These are phyloP conservation scores for Trichodelitschia bisporula DNA, from an alignment of 495 filamentous ascomycete genomes.

Conservation along the genomic window DNA sequence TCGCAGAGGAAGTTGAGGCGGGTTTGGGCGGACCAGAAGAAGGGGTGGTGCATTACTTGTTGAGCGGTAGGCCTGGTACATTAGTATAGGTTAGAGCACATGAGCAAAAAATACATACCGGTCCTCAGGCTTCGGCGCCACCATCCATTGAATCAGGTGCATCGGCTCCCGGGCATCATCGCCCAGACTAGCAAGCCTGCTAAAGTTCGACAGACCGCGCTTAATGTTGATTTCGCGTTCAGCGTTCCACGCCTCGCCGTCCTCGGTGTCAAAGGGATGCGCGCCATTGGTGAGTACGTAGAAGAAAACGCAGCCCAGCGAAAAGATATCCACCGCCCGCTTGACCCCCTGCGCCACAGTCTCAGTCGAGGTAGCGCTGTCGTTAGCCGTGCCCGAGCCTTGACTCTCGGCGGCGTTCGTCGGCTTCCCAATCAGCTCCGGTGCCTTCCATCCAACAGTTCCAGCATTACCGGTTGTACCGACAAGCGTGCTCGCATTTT, in stretches of 20 bases:
- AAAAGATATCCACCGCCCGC: slow-evolving; percentile 89
- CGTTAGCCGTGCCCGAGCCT: slow-evolving; percentile 7
- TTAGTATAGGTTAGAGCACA: neutral
- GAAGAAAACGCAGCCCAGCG: slow-evolving; percentile 84
- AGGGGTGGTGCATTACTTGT: slow-evolving; percentile 71
- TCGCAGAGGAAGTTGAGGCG: slow-evolving; percentile 78
- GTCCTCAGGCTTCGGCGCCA: slow-evolving; percentile 41
- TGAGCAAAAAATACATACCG: neutral
- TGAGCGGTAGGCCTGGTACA: slow-evolving; percentile 30
- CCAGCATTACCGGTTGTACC: slow-evolving; percentile 86
- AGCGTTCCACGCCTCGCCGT: slow-evolving; percentile 49
- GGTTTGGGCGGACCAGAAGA: slow-evolving; percentile 83
- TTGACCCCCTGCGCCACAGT: slow-evolving; percentile 29
- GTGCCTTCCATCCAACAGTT: slow-evolving; percentile 87
- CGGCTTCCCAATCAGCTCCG: slow-evolving; percentile 51
- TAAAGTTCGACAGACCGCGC: slow-evolving; percentile 53
- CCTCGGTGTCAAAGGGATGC: slow-evolving; percentile 64
- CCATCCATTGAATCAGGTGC: slow-evolving; percentile 67
- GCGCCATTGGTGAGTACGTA: slow-evolving; percentile 75
- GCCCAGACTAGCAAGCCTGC: slow-evolving; percentile 42
- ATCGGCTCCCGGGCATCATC: slow-evolving; percentile 68
- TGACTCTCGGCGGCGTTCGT: slow-evolving; percentile 35
- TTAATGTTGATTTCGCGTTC: slow-evolving; percentile 95
- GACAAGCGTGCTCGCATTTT: slow-evolving; percentile 79
- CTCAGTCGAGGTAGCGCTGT: neutral